Percentiles rank a stretch among this genome's conserved stretches.
phyloP scores from a whole-genome alignment of 768 basidiomycete genomes.

The Mycena pura region DNA sequence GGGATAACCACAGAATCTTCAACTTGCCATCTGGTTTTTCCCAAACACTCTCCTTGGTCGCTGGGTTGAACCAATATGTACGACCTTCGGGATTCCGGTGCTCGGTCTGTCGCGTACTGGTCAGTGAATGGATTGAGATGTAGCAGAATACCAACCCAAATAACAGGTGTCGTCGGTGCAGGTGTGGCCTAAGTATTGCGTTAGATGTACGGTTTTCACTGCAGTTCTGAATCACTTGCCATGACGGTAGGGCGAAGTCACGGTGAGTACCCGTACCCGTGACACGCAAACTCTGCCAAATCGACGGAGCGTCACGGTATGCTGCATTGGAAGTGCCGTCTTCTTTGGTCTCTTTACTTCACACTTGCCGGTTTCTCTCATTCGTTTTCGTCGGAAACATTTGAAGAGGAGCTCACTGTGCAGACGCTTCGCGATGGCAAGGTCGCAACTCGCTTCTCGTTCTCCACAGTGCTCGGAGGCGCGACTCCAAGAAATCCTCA shows the following conservation, averaged over 20 bases:
- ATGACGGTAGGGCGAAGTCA: no score
- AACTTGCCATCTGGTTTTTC: constrained; percentile 92
- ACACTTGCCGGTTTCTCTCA: constrained; percentile 1
- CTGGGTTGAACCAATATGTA: constrained; percentile 97
- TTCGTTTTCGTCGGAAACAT: constrained; percentile 46
- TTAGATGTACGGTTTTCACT: no score
- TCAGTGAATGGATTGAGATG: background rate
- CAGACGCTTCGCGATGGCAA: constrained; percentile 79
- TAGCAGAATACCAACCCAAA: constrained; percentile 16
- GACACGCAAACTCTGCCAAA: no score
- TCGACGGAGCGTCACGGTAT: no score
- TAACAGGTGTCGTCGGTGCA: constrained; percentile 1
- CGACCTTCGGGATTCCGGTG: constrained; percentile 95
- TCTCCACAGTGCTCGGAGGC: constrained; percentile 67
- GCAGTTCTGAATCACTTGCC: no score
- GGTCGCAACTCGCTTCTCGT: constrained; percentile 81
- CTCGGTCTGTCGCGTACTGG: constrained; percentile 66
- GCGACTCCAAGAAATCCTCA: constrained; percentile 62
- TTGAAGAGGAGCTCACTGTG: constrained; percentile 53
- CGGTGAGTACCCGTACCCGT: no score
- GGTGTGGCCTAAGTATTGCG: constrained; percentile 12
- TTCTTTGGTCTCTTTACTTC: constrained; percentile 13
- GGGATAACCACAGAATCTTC: background rate
- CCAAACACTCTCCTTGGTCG: constrained; percentile 92
- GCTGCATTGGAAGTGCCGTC: constrained; percentile 4